Base-by-base conservation (phyloP, 352 stramenopile genomes). In the Phytophthora meadii region DNA sequence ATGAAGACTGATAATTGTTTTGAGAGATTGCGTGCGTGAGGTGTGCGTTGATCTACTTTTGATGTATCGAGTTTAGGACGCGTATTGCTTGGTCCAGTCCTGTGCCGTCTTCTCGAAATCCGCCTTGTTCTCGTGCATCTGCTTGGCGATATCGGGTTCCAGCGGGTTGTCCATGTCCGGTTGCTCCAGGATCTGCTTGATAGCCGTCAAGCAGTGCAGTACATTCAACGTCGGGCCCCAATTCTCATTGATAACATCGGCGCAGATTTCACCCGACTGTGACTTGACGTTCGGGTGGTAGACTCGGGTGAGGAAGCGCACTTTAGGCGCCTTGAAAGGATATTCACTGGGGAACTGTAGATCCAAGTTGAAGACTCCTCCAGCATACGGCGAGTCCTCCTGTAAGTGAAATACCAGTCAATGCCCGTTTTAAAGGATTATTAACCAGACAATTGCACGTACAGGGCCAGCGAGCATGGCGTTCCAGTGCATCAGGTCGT, bases 221-320 rank as follows among this genome's bases (percentile, higher is more conserved):
- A 96, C 89, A 40, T 99, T 98, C 36, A 99, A 77, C 47, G 96
- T 99, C 39, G 97, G 97, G 10, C 90, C 94, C 97, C 97, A 99
- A 71, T 96, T 97, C 73, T 97, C 87, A 51, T 95, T 97, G 65
- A 98, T 97, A 17, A 99, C 84, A 60, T 98, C 91, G 53, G 94
- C 93, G 64, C 97, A 99, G 63, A 99, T 98, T 79, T 99, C 96
- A 49, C 97, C 97, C 11, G 85, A 97, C 63, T 98, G 90, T 2
- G 88, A 92, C 74, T 98, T 98, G 49, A 99, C 90, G 58, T 98
- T 98, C 25, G 96, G 96, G 85, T 99, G 97, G 76, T 99, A 99
- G 24, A 98, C 90, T 42, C 96, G 90, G 15, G 95, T 98, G 39
- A 98, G 69, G 63, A 99, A 99, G 49, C 90, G 94, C 45, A 95